These are phyloP conservation scores for Thermoascus crustaceus DNA, from an alignment of 2,329 filamentous ascomycete genomes.

Conservation along the genomic window DNA sequence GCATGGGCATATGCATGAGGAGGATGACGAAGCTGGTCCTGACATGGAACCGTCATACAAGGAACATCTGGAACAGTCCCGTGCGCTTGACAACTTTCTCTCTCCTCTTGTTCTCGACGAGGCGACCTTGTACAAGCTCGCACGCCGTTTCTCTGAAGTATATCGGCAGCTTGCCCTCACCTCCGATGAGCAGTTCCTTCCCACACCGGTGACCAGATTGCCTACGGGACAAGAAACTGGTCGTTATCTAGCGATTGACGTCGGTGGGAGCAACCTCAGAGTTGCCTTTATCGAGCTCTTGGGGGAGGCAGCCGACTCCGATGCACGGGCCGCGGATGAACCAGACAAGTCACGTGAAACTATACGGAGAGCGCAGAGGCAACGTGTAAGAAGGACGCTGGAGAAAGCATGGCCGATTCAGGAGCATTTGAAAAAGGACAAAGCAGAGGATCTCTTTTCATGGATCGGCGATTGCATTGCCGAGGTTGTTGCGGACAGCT, in stretches of 20 bases:
- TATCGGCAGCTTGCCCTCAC: slow-evolving; percentile 37
- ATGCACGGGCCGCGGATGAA: slow-evolving; percentile 22
- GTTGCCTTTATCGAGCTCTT: slow-evolving; percentile 49
- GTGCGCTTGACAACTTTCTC: slow-evolving; percentile 33
- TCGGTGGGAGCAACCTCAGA: slow-evolving; percentile 49
- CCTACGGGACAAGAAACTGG: slow-evolving; percentile 47
- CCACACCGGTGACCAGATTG: slow-evolving; percentile 39
- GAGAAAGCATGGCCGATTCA: slow-evolving; percentile 48
- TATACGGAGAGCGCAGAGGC: slow-evolving; percentile 40
- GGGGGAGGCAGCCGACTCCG: slow-evolving; percentile 33
- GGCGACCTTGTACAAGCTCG: slow-evolving; percentile 36
- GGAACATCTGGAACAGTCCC: slow-evolving; percentile 24
- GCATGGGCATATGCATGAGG: slow-evolving; percentile 18
- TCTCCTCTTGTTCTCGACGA: slow-evolving; percentile 35
- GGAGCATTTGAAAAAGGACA: slow-evolving; percentile 52
- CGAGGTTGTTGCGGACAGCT: slow-evolving; percentile 54
- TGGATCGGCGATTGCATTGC: slow-evolving; percentile 76
- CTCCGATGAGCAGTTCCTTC: slow-evolving; percentile 41
- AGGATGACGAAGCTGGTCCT: slow-evolving; percentile 21
- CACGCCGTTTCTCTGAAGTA: slow-evolving; percentile 38
- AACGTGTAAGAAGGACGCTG: slow-evolving; percentile 38
- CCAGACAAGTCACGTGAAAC: slow-evolving; percentile 35
- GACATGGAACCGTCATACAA: slow-evolving; percentile 22
- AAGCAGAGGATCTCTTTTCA: slow-evolving; percentile 65
- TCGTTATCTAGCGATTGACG: slow-evolving; percentile 49